Percentiles rank a stretch among this genome's conserved stretches.
Evolutionary conservation across 805 yeast species (phyloP).

Genomic region (Teunomyces lycoperdinae): DNA sequence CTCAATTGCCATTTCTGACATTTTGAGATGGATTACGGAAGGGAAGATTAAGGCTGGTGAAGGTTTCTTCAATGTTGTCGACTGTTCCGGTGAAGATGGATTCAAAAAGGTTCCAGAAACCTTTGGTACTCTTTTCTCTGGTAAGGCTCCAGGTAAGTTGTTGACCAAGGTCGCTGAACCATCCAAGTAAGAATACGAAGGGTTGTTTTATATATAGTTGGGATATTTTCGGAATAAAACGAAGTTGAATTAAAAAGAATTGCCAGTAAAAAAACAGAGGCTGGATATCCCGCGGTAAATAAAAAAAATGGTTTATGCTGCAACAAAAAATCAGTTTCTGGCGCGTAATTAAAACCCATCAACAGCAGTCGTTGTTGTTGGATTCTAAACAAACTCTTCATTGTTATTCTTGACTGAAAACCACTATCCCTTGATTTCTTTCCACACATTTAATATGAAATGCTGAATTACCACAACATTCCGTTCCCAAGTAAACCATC

Average conservation of each 20-base stretch:
- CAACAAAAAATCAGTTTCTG: background rate
- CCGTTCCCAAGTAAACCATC: background rate
- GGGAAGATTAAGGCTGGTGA: slow-evolving; percentile 38
- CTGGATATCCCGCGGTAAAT: background rate
- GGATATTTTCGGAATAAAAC: background rate
- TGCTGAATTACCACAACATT: background rate
- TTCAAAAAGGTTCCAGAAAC: slow-evolving; percentile 44
- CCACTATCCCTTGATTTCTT: background rate
- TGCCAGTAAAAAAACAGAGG: background rate
- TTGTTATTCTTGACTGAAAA: too few relatives aligned
- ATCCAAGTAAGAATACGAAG: background rate
- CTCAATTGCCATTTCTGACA: slow-evolving; percentile 33
- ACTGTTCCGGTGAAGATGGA: slow-evolving; percentile 7
- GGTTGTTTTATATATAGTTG: background rate
- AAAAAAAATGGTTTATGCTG: background rate
- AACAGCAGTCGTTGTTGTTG: background rate
- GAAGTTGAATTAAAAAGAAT: background rate
- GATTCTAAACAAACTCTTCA: too few relatives aligned
- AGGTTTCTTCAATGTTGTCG: slow-evolving; percentile 12
- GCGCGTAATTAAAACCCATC: background rate
- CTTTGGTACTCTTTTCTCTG: slow-evolving; percentile 48
- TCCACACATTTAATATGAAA: background rate
- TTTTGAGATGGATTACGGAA: slow-evolving; percentile 33
- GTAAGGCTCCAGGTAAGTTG: slow-evolving; percentile 49
- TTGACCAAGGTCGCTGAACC: slow-evolving; percentile 37